phyloP scores from a whole-genome alignment of 345 rosid species.

The Mallotus nudiflorus region DNA sequence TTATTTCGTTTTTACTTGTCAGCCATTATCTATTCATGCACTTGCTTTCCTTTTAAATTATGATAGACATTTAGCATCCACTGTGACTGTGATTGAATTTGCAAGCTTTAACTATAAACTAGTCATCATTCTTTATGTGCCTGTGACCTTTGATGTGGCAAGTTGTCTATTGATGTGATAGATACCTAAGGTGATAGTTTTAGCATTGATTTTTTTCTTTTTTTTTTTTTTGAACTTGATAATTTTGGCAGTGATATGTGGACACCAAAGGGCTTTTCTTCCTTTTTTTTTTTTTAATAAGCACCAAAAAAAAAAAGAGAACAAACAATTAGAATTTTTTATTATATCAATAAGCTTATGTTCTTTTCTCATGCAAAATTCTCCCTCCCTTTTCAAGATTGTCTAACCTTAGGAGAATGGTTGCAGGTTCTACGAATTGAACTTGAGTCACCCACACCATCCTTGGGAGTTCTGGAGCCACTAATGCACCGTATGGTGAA shows the following conservation, averaged over 20 bases:
- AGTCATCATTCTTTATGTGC: background rate
- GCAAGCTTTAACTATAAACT: background rate
- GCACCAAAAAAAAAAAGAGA: background rate
- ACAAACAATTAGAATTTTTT: background rate
- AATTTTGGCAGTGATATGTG: background rate
- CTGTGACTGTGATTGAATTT: background rate
- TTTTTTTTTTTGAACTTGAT: no score
- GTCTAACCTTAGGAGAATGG: constrained; percentile 10
- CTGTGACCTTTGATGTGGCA: background rate
- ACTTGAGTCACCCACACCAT: constrained; percentile 67
- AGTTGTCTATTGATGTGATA: background rate
- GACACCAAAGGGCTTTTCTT: no score
- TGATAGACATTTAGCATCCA: background rate
- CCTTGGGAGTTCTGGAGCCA: constrained; percentile 83
- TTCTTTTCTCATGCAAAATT: background rate
- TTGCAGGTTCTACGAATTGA: constrained; percentile 75
- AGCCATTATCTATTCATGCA: background rate
- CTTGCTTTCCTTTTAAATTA: background rate
- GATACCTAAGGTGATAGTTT: background rate
- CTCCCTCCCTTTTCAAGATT: background rate
- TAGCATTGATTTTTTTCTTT: no score
- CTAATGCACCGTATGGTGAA: constrained; percentile 86
- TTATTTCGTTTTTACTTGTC: background rate
- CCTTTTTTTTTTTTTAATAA: no score
- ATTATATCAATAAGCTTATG: background rate